A percentile compares a stretch with the other conserved stretches of the same genome.
Evolutionary conservation across 495 filamentous ascomycete genomes (phyloP).

Genomic region (Annulohypoxylon moriforme): DNA sequence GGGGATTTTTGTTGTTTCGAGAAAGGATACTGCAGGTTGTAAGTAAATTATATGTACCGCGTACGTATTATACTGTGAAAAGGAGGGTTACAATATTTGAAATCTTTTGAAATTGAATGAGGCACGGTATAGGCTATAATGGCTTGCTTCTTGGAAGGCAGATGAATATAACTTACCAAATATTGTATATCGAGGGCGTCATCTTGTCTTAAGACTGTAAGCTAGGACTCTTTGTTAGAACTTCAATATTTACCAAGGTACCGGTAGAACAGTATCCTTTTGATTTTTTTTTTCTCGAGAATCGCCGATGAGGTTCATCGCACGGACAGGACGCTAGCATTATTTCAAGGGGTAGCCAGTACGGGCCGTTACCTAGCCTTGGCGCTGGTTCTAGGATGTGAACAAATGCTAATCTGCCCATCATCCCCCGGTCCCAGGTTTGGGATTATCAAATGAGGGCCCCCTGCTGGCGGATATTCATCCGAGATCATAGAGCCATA

Average conservation of each 20-base stretch:
- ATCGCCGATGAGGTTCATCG: conserved; percentile 14
- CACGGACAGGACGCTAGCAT: conserved; percentile 16
- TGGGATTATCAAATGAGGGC: neutral
- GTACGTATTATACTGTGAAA: conserved; percentile 12
- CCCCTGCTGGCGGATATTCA: conserved; percentile 20
- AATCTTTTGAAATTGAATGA: neutral
- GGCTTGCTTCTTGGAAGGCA: neutral
- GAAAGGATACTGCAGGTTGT: neutral
- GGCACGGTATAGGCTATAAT: conserved; percentile 2
- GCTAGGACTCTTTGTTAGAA: neutral
- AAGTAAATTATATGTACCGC: too few relatives aligned
- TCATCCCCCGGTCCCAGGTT: conserved; percentile 1
- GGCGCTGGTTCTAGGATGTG: conserved; percentile 19
- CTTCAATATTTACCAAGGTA: neutral
- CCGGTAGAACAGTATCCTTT: conserved; percentile 8
- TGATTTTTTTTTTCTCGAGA: conserved; percentile 1
- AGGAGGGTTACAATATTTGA: neutral
- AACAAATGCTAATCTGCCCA: conserved; percentile 16
- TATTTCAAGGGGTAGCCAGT: conserved; percentile 7
- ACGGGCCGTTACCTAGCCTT: conserved; percentile 19
- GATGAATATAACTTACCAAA: neutral
- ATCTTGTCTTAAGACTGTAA: neutral
- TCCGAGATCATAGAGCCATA: conserved; percentile 23
- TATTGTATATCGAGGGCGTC: neutral
- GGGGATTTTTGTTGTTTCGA: conserved; percentile 18